Conservation (phyloP, 139 green algal genomes). For the Dunaliella primolecta region DNA sequence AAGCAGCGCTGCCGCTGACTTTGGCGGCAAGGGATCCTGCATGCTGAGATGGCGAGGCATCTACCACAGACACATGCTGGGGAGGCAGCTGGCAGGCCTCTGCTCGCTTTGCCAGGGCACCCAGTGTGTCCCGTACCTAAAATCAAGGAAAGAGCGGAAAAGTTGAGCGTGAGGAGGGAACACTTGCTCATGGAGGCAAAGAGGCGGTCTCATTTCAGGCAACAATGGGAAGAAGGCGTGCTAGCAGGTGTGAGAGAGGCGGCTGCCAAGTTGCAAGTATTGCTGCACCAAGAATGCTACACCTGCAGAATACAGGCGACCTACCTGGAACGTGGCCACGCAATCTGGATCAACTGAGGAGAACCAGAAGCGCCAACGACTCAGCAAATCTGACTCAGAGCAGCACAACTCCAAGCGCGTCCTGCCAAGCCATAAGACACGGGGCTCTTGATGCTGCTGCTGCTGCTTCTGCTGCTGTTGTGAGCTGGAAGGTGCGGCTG, state of each 20-base stretch:
- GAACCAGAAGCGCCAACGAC: constrained; percentile 48
- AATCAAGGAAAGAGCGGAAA: background rate
- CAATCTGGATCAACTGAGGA: constrained; percentile 54
- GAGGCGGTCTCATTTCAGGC: background rate
- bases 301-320: background rate
- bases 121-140: constrained; percentile 71
- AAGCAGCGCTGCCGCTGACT: background rate
- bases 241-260: background rate
- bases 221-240: background rate
- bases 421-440: background rate
- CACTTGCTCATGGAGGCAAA: background rate
- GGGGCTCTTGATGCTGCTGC: background rate
- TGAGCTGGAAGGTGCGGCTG: background rate
- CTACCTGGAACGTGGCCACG: constrained; percentile 64
- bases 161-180: background rate
- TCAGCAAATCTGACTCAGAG: constrained; percentile 45
- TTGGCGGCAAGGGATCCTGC: too few relatives aligned
- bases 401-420: background rate
- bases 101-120: constrained; percentile 54
- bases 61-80: background rate
- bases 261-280: background rate
- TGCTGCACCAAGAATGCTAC: background rate
- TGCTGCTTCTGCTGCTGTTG: background rate
- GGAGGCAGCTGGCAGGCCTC: constrained; percentile 33
- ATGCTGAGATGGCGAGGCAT: too few relatives aligned